Base-by-base conservation (phyloP, 176 grass and related monocot genomes). In the Themeda triandra region DNA sequence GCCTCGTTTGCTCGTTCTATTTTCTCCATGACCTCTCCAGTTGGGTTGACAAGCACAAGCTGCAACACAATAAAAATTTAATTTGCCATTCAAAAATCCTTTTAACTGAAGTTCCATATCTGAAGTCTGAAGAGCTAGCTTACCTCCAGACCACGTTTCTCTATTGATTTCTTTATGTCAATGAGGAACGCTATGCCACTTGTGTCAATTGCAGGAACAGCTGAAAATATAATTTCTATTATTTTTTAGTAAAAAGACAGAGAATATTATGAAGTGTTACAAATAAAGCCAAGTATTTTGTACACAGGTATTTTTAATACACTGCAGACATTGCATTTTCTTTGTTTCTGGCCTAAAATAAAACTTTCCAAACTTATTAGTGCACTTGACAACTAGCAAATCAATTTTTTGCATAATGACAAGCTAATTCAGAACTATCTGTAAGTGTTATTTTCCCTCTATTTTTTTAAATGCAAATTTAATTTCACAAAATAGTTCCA, bases 1-100 rank as follows among this genome's bases (percentile, higher is more conserved):
- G 87, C 76, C 31, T 81, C 48, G 2, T 98, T 98, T 19, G 85
- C 89, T 74, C 96, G 82, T n/a, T 98, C 91, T 82, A 98, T 89
- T 68, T 98, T 98, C 77, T 98, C 96, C 89, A 98, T 98, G 29
- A 95, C 93, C 75, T 98, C 96, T 90, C 89, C 96, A 41, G 87
- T 82, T 70, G 96, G 96, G 76, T 98, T 98, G 42, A 98, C 87
- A 73, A 95, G 87, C 23, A 93, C 51, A 72, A 98, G 93, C 96
- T 98, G 77, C 29, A 60, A 49, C 30, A 46, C 21, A 64, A 13
- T 28, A 33, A 35, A 64, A 30, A 8, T 28, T 82, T 75, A 76
- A 3, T 69, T 19, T 76, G 30, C 10, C 12, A 25, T 24, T 71
- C 5, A 45, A 75, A 6, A 73, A 41, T 8, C 27, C 7, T 42